Percentiles rank a stretch among this genome's conserved stretches.
Evolutionary conservation across 306 rosid genomes (phyloP).

Genomic region (Acmispon strigosus): DNA sequence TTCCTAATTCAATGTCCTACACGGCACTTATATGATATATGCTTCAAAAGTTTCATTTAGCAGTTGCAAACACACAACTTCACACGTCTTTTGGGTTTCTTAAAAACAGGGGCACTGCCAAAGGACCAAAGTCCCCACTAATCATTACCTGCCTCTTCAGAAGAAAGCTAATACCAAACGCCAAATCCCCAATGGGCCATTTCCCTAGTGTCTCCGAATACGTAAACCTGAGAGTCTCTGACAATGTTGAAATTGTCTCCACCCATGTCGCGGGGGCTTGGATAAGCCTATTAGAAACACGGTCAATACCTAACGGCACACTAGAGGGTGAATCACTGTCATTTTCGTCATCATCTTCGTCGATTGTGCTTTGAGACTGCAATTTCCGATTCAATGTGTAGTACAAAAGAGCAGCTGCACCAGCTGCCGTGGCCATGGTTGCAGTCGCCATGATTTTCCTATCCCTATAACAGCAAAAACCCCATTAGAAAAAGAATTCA

Average conservation of each 20-base stretch:
- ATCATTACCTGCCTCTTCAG: constrained; percentile 78
- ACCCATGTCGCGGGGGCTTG: constrained; percentile 96
- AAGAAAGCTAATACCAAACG: constrained; percentile 89
- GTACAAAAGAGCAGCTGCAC: constrained; percentile 90
- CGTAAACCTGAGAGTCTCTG: constrained; percentile 87
- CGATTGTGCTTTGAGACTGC: constrained; percentile 13
- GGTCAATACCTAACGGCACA: constrained; percentile 43
- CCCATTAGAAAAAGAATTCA: not conserved
- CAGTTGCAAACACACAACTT: not conserved
- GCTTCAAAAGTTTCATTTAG: not conserved
- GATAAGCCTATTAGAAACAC: constrained; percentile 71
- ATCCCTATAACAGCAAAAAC: constrained; percentile 28
- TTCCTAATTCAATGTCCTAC: constrained; percentile 1
- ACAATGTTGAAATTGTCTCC: constrained; percentile 83
- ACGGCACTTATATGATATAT: not conserved
- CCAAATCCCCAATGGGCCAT: constrained; percentile 98
- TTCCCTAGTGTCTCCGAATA: constrained; percentile 96
- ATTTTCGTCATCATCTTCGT: constrained; percentile 43
- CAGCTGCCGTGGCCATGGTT: constrained; percentile 97
- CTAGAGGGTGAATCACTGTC: constrained; percentile 23
- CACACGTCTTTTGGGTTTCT: not conserved
- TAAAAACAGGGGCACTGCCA: not conserved
- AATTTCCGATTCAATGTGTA: constrained; percentile 76
- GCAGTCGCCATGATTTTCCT: constrained; percentile 80
- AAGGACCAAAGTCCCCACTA: constrained; percentile 8